These are phyloP conservation scores for Penicillium decumbens DNA, from an alignment of 2,329 filamentous ascomycete genomes.

Conservation along the genomic window DNA sequence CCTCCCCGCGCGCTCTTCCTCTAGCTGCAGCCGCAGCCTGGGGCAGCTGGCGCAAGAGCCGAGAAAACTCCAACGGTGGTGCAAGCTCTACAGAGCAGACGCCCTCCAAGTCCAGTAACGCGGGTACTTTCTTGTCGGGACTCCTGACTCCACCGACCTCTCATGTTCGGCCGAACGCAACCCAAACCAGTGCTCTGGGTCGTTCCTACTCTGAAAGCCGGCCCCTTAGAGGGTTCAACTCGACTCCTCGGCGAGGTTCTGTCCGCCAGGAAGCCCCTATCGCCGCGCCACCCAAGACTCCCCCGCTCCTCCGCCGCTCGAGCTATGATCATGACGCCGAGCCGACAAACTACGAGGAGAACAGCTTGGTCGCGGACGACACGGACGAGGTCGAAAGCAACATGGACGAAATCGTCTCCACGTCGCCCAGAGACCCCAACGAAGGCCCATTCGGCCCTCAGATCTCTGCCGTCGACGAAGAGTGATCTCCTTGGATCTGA, in stretches of 20 bases:
- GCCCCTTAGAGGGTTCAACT: constrained; percentile 31
- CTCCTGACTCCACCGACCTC: constrained; percentile 86
- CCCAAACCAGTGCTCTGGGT: constrained; percentile 36
- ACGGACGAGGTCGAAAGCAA: constrained; percentile 48
- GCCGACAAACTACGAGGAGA: constrained; percentile 44
- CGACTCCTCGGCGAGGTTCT: constrained; percentile 28
- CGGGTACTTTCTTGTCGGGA: constrained; percentile 66
- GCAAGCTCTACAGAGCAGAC: constrained; percentile 44
- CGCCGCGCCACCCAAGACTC: constrained; percentile 44
- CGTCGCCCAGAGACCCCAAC: constrained; percentile 30
- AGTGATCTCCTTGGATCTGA: neutral
- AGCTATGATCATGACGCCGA: constrained; percentile 59
- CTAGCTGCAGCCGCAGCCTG: constrained; percentile 93
- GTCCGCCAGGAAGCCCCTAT: constrained; percentile 29
- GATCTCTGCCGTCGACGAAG: constrained; percentile 18
- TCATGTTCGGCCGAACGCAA: constrained; percentile 60
- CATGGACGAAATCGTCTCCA: constrained; percentile 39
- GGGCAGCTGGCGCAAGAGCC: constrained; percentile 82
- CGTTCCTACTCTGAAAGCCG: constrained; percentile 35
- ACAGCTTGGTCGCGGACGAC: constrained; percentile 36
- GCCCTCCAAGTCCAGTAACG: constrained; percentile 55
- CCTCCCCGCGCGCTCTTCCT: constrained; percentile 71
- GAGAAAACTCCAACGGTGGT: constrained; percentile 49
- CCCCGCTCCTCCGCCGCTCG: constrained; percentile 53
- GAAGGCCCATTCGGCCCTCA: constrained; percentile 33